These are phyloP conservation scores for Cryptosporidium viatorum DNA, from an alignment of 169 alveolate genomes.

Conservation along the genomic window DNA sequence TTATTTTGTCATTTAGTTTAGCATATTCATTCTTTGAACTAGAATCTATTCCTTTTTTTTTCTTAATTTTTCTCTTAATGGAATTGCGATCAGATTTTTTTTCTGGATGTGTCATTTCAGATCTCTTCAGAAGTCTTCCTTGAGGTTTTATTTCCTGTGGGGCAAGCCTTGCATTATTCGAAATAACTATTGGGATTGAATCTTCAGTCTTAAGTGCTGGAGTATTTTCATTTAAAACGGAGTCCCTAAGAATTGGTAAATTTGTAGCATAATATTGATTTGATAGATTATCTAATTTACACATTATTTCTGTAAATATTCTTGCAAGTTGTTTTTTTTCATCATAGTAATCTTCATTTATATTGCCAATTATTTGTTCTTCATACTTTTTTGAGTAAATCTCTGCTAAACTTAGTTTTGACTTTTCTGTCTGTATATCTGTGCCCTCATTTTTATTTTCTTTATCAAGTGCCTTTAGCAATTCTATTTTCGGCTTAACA, in stretches of 20 bases:
- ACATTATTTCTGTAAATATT: constrained; percentile 24
- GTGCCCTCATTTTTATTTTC: background rate
- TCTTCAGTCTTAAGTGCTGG: constrained; percentile 67
- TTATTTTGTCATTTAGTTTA: background rate
- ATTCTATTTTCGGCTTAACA: background rate
- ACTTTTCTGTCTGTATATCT: constrained; percentile 47
- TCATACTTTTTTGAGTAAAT: constrained; percentile 55
- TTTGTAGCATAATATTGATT: constrained; percentile 52
- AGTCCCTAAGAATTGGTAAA: background rate
- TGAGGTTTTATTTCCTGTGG: constrained; percentile 50
- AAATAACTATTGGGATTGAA: constrained; percentile 51
- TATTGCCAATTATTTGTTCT: constrained; percentile 50
- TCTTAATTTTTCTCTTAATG: constrained; percentile 1
- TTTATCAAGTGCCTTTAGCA: background rate
- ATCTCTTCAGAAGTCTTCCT: constrained; percentile 4
- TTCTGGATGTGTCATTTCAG: constrained; percentile 50
- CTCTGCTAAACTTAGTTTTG: constrained; percentile 41
- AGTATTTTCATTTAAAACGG: constrained; percentile 4
- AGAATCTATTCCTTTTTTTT: background rate
- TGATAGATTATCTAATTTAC: constrained; percentile 49
- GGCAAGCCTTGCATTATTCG: constrained; percentile 37
- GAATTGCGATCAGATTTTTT: constrained; percentile 22
- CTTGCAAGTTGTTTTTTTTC: constrained; percentile 17
- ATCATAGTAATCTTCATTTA: constrained; percentile 2
- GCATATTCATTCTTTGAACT: background rate